A percentile compares a stretch with the other conserved stretches of the same genome.
Evolutionary conservation across 805 yeast genomes (phyloP).

Genomic region (Ogataea angusta): DNA sequence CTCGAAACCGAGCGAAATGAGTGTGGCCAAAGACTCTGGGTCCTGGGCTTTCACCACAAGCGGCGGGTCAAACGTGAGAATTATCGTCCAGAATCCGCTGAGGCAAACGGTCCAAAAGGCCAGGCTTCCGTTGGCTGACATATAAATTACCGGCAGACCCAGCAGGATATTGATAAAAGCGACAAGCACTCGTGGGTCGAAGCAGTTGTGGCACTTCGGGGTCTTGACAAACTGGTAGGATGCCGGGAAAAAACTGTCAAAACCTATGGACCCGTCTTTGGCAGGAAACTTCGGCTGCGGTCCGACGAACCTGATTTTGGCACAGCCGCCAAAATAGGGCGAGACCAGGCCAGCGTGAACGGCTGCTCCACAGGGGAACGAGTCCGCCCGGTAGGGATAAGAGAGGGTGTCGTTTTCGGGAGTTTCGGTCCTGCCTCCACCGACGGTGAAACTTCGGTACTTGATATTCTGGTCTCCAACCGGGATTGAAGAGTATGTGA

Average conservation of each 20-base stretch:
- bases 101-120: constrained; percentile 61
- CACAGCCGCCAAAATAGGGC: constrained; percentile 77
- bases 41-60: constrained; percentile 49
- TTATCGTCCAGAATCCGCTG: constrained; percentile 82
- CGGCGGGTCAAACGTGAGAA: constrained; percentile 80
- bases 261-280: constrained; percentile 52
- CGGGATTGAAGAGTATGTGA: constrained; percentile 70
- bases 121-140: constrained; percentile 38
- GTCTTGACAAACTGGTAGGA: constrained; percentile 60
- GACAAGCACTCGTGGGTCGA: constrained; percentile 63
- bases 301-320: constrained; percentile 56
- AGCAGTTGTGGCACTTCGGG: constrained; percentile 56
- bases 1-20: constrained; percentile 68
- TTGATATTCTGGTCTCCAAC: constrained; percentile 69
- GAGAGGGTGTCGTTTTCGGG: constrained; percentile 35
- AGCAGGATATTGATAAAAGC: constrained; percentile 55
- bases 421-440: constrained; percentile 56
- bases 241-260: constrained; percentile 71
- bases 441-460: constrained; percentile 70
- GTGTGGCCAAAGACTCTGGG: constrained; percentile 51
- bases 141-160: constrained; percentile 59
- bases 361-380: constrained; percentile 87
- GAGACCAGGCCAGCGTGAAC: constrained; percentile 80
- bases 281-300: constrained; percentile 47
- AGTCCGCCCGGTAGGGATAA: constrained; percentile 79